Percentiles rank a stretch among this genome's conserved stretches.
phyloP scores from a whole-genome alignment of 148 eudicot genomes.

The Nyssa sinensis region DNA sequence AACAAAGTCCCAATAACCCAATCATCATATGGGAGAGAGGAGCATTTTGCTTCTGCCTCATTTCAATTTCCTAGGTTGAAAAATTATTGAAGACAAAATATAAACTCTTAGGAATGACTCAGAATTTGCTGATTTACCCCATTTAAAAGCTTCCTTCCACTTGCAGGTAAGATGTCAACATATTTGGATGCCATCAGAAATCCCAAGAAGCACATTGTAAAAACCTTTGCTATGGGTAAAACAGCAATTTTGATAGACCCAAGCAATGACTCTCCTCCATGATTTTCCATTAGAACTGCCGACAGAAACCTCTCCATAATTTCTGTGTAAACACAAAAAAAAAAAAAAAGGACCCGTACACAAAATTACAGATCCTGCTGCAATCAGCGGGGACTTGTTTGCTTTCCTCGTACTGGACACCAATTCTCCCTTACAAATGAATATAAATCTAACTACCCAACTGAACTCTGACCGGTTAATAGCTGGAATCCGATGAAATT shows the following conservation, averaged over 20 bases:
- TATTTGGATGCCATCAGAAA: slow-evolving; percentile 68
- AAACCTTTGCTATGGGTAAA: slow-evolving; percentile 89
- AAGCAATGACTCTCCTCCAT: slow-evolving; percentile 49
- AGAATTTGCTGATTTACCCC: slow-evolving; percentile 46
- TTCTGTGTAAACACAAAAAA: slow-evolving; percentile 8
- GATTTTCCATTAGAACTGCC: slow-evolving; percentile 37
- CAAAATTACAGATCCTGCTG: neutral
- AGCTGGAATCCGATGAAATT: too few relatives aligned
- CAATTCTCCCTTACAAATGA: neutral
- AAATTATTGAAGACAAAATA: neutral
- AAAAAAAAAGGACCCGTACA: neutral
- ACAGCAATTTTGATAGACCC: slow-evolving; percentile 82
- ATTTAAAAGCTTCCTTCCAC: slow-evolving; percentile 87
- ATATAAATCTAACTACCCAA: too few relatives aligned
- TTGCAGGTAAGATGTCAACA: slow-evolving; percentile 80
- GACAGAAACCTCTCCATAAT: slow-evolving; percentile 50
- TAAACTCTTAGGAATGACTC: neutral
- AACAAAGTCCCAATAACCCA: too few relatives aligned
- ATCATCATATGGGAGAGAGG: too few relatives aligned
- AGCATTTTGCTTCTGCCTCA: too few relatives aligned
- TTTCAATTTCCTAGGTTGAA: too few relatives aligned
- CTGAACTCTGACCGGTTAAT: too few relatives aligned
- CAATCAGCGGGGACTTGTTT: neutral
- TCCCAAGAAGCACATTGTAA: slow-evolving; percentile 86
- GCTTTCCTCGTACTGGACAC: neutral